These are phyloP conservation scores for Quercus agrifolia DNA, from an alignment of 306 rosid genomes.

Conservation along the genomic window DNA sequence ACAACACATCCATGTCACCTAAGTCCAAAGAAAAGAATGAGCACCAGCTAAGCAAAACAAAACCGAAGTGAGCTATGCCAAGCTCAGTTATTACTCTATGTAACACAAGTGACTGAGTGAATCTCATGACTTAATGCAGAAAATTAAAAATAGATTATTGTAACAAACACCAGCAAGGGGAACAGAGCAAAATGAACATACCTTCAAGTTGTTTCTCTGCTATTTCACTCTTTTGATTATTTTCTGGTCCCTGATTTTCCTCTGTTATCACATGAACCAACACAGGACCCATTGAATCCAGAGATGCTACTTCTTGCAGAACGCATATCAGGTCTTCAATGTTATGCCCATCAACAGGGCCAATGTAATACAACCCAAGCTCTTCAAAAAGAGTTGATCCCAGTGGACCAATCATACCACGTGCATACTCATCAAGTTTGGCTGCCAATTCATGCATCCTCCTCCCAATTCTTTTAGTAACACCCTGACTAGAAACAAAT, in stretches of 20 bases:
- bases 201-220: slow-evolving; percentile 43
- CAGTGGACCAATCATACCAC: slow-evolving; percentile 91
- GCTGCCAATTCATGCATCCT: slow-evolving; percentile 97
- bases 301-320: slow-evolving; percentile 83
- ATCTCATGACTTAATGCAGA: not conserved
- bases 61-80: not conserved
- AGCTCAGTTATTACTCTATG: not conserved
- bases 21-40: not conserved
- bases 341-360: slow-evolving; percentile 94
- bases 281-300: slow-evolving; percentile 93
- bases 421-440: slow-evolving; percentile 95
- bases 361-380: slow-evolving; percentile 93
- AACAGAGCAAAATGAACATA: slow-evolving; percentile 18
- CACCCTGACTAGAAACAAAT: slow-evolving; percentile 47
- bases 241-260: slow-evolving; percentile 54
- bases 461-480: slow-evolving; percentile 80
- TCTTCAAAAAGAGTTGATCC: slow-evolving; percentile 97
- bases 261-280: slow-evolving; percentile 84
- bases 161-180: slow-evolving; percentile 1
- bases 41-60: not conserved
- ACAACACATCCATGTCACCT: not conserved
- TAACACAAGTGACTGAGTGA: not conserved
- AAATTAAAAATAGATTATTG: slow-evolving; percentile 14
- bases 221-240: slow-evolving; percentile 28
- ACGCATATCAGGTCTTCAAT: slow-evolving; percentile 75